These are phyloP conservation scores for Aureobasidium vineae DNA, from an alignment of 2,329 filamentous ascomycete species.

Conservation along the genomic window DNA sequence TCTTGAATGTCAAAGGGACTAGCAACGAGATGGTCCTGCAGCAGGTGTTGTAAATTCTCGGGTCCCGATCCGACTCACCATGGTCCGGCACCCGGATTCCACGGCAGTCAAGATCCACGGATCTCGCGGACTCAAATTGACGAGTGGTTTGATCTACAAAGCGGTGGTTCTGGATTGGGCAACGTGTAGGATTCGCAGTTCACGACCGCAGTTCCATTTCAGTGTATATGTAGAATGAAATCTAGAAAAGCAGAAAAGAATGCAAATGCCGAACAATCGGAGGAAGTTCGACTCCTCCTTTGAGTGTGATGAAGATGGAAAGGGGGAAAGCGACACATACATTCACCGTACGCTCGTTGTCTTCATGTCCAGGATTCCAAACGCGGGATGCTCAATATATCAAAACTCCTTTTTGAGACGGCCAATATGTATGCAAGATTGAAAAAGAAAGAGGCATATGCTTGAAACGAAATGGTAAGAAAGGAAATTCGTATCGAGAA, in stretches of 20 bases:
- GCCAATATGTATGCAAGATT: constrained; percentile 3
- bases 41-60: neutral
- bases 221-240: neutral
- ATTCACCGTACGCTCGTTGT: neutral
- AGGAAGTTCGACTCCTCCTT: neutral
- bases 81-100: neutral
- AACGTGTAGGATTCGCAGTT: neutral
- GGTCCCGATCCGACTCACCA: neutral
- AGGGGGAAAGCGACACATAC: neutral
- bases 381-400: neutral
- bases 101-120: neutral
- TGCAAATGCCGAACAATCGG: neutral
- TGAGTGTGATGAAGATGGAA: neutral
- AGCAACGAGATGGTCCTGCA: neutral
- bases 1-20: neutral
- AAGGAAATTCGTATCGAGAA: neutral
- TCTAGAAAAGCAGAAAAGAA: neutral
- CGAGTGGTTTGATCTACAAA: neutral
- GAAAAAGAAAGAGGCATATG: neutral
- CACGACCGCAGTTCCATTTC: neutral
- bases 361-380: neutral
- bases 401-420: neutral
- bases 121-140: neutral
- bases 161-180: neutral
- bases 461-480: neutral